phyloP scores from a whole-genome alignment of 148 eudicot species.

The Rhododendron vialii region DNA sequence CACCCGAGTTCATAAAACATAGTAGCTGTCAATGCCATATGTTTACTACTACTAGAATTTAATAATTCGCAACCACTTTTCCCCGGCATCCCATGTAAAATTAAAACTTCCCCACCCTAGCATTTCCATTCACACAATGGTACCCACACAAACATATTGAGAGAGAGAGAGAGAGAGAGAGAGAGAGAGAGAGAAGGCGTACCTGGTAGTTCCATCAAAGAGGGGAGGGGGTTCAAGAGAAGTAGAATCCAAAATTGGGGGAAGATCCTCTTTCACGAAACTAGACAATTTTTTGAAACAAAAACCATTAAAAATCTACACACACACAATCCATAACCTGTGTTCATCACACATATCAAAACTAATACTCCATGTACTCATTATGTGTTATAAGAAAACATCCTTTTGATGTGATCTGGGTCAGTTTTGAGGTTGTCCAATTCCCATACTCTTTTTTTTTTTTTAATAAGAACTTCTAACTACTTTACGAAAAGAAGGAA shows the following conservation, averaged over 20 bases:
- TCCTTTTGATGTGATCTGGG: no score
- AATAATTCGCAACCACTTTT: neutral
- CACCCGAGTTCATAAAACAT: no score
- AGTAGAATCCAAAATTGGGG: neutral
- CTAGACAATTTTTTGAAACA: neutral
- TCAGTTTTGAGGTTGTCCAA: no score
- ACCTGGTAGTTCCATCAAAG: neutral
- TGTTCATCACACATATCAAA: neutral
- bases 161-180: neutral
- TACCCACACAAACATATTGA: neutral
- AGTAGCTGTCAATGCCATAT: neutral
- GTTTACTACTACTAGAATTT: neutral
- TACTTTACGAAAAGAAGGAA: no score
- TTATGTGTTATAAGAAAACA: no score
- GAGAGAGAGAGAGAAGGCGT: neutral
- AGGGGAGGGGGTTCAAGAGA: neutral
- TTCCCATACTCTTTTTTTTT: no score
- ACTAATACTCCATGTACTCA: no score
- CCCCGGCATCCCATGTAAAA: neutral
- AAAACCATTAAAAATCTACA: neutral
- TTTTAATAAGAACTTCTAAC: no score
- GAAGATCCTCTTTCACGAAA: conserved; percentile 1
- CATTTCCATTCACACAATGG: neutral
- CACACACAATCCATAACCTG: neutral
- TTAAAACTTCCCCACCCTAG: neutral